Percentiles rank a stretch among this genome's conserved stretches.
phyloP scores from a whole-genome alignment of 495 filamentous ascomycete genomes.

The Penicillium egyptiacum region DNA sequence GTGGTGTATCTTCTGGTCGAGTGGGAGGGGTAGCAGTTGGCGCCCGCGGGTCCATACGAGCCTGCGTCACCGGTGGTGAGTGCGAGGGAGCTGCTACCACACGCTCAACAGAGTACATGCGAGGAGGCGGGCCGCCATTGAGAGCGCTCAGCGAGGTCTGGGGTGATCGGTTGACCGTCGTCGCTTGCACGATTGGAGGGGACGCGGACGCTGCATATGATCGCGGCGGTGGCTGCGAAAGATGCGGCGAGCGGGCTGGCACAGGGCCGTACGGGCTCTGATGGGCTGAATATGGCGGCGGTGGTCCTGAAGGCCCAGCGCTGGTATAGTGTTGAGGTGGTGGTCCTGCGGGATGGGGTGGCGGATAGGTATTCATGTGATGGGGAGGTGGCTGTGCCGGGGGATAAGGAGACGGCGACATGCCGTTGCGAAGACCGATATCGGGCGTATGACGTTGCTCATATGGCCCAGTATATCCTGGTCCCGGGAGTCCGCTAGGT shows the following conservation, averaged over 20 bases:
- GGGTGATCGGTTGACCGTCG: conserved; percentile 44
- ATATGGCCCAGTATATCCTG: conserved; percentile 31
- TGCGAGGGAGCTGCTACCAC: conserved; percentile 36
- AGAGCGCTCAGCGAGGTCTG: conserved; percentile 41
- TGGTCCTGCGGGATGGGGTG: conserved; percentile 33
- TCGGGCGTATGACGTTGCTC: conserved; percentile 34
- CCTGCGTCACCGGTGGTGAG: conserved; percentile 41
- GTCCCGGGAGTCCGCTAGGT: conserved; percentile 22
- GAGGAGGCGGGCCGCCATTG: conserved; percentile 40
- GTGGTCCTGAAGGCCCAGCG: conserved; percentile 41
- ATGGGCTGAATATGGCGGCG: conserved; percentile 38
- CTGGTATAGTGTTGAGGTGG: conserved; percentile 34
- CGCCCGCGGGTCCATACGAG: conserved; percentile 36
- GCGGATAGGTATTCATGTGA: conserved; percentile 37
- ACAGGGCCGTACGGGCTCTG: conserved; percentile 46
- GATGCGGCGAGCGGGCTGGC: conserved; percentile 42
- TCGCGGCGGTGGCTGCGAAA: conserved; percentile 38
- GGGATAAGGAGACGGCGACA: conserved; percentile 35
- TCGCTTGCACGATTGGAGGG: conserved; percentile 46
- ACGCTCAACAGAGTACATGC: conserved; percentile 39
- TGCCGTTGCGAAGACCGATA: conserved; percentile 39
- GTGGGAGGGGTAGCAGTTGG: conserved; percentile 37
- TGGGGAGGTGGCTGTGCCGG: conserved; percentile 26
- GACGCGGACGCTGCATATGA: conserved; percentile 48
- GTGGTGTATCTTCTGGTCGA: conserved; percentile 36